Conservation (phyloP, 2,329 filamentous ascomycete genomes). For the Colletotrichum sansevieriae region DNA sequence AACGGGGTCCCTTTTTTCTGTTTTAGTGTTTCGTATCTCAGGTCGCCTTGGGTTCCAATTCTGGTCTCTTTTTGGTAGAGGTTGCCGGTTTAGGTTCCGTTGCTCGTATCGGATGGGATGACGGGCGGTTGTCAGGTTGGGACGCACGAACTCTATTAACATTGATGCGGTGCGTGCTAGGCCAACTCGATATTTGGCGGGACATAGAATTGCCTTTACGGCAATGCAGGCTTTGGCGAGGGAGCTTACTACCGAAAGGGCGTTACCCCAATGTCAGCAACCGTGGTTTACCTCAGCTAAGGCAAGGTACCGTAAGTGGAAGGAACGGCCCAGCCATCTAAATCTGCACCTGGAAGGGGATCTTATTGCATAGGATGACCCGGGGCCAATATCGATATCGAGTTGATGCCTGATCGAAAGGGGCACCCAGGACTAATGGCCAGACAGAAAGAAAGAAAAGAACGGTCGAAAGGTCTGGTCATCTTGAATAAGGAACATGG, state of each 20-base stretch:
- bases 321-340: background rate
- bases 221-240: background rate
- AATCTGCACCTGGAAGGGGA: conserved; percentile 7
- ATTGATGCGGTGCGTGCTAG: background rate
- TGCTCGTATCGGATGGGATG: conserved; percentile 38
- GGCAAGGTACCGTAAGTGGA: background rate
- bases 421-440: no score
- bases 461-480: background rate
- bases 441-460: no score
- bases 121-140: conserved; percentile 35
- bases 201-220: background rate
- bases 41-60: background rate
- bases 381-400: conserved; percentile 7
- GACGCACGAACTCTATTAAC: conserved; percentile 35
- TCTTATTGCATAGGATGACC: conserved; percentile 20
- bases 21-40: background rate
- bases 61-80: conserved; percentile 8
- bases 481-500: background rate
- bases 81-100: conserved; percentile 29
- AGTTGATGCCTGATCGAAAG: background rate
- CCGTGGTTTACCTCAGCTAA: background rate
- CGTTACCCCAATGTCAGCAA: conserved; percentile 1
- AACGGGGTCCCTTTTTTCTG: conserved; percentile 16
- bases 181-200: conserved; percentile 1
- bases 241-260: background rate